These are phyloP conservation scores for Piedraia hortae DNA, from an alignment of 2,329 filamentous ascomycete species.

Conservation along the genomic window DNA sequence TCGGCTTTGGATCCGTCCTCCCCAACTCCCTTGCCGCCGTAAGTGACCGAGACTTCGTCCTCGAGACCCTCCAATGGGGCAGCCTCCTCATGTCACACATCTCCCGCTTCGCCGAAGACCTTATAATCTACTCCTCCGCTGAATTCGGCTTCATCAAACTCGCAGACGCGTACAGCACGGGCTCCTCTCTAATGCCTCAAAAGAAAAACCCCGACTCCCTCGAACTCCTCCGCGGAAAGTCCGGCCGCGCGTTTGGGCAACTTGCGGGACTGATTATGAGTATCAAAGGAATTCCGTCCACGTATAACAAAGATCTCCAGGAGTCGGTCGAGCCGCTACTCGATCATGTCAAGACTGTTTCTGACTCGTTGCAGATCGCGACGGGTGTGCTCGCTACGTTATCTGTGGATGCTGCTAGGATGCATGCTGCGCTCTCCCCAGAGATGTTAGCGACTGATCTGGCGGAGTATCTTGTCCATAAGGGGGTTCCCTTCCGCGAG, in stretches of 20 bases:
- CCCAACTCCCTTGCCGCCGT: slow-evolving; percentile 56
- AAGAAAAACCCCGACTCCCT: slow-evolving; percentile 63
- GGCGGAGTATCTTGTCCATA: slow-evolving; percentile 34
- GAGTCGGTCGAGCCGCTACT: slow-evolving; percentile 68
- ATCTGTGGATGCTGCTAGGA: slow-evolving; percentile 40
- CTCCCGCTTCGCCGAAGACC: slow-evolving; percentile 55
- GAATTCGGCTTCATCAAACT: slow-evolving; percentile 54
- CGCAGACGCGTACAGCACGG: slow-evolving; percentile 56
- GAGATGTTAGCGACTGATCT: slow-evolving; percentile 59
- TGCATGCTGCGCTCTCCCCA: slow-evolving; percentile 50
- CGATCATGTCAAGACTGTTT: slow-evolving; percentile 56
- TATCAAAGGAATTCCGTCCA: slow-evolving; percentile 47
- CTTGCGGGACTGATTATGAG: slow-evolving; percentile 59
- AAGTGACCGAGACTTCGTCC: slow-evolving; percentile 54
- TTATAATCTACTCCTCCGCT: slow-evolving; percentile 54
- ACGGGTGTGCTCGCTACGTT: slow-evolving; percentile 55
- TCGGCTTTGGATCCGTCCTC: slow-evolving; percentile 49
- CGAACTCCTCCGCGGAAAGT: slow-evolving; percentile 50
- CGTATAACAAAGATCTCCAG: slow-evolving; percentile 84
- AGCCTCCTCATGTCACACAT: slow-evolving; percentile 55
- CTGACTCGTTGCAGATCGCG: slow-evolving; percentile 57
- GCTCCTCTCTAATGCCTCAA: slow-evolving; percentile 52
- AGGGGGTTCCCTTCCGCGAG: slow-evolving; percentile 51
- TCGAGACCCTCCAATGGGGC: slow-evolving; percentile 59
- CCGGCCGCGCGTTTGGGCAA: slow-evolving; percentile 49